Conservation (phyloP, 148 eudicot species). For the Agrostemma githago region DNA sequence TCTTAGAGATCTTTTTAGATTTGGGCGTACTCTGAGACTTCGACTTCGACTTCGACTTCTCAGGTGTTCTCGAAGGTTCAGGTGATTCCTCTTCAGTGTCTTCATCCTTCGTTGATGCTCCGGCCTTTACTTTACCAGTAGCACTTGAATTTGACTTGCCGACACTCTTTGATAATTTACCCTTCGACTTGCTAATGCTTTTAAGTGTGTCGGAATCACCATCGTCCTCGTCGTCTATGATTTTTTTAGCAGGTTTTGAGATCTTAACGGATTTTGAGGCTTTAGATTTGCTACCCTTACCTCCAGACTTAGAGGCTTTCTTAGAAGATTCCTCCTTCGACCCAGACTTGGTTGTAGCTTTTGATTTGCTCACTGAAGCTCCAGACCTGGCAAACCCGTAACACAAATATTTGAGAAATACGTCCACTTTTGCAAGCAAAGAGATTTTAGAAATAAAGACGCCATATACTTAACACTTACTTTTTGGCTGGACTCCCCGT, state of each 20-base stretch:
- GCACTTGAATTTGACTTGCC: slow-evolving; percentile 31
- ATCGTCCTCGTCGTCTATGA: slow-evolving; percentile 32
- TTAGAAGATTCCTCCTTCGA: slow-evolving; percentile 35
- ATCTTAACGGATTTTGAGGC: slow-evolving; percentile 27
- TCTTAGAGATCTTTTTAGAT: slow-evolving; percentile 26
- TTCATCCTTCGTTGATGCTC: slow-evolving; percentile 35
- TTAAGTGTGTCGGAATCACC: slow-evolving; percentile 14
- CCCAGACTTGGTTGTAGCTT: slow-evolving; percentile 33
- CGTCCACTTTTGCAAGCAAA: too few species aligned
- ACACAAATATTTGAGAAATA: not conserved
- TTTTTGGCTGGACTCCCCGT: slow-evolving; percentile 36
- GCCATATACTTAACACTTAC: slow-evolving; percentile 28
- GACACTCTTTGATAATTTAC: slow-evolving; percentile 14
- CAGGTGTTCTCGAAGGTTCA: slow-evolving; percentile 36
- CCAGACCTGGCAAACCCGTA: slow-evolving; percentile 18
- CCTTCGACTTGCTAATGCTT: slow-evolving; percentile 25
- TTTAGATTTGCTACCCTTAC: slow-evolving; percentile 30
- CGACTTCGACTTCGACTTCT: slow-evolving; percentile 10
- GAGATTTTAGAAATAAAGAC: not conserved
- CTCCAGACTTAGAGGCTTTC: slow-evolving; percentile 29
- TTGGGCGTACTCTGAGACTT: slow-evolving; percentile 22
- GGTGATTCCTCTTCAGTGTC: slow-evolving; percentile 32
- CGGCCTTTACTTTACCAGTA: slow-evolving; percentile 34
- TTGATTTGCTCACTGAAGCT: slow-evolving; percentile 46
- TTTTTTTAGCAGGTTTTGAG: slow-evolving; percentile 29